phyloP scores from a whole-genome alignment of 164 flowering plant genomes.

The Umbellularia californica region DNA sequence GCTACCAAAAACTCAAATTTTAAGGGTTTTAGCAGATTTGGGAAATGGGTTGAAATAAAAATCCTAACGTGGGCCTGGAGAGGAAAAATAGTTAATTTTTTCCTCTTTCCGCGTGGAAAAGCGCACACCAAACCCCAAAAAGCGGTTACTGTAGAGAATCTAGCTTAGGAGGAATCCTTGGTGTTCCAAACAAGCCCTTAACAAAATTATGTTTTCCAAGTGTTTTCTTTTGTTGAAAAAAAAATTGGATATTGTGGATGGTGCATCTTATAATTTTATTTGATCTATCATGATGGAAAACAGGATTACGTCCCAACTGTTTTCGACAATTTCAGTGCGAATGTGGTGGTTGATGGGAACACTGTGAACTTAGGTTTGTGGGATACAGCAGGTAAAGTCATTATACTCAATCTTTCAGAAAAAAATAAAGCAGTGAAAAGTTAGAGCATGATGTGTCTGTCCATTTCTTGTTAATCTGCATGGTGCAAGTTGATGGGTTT shows the following conservation, averaged over 20 bases:
- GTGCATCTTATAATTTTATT: background rate
- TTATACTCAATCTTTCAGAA: no score
- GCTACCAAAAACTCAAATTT: background rate
- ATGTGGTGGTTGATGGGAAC: constrained; percentile 91
- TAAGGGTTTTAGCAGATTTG: background rate
- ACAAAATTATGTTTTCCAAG: background rate
- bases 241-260: background rate
- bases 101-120: background rate
- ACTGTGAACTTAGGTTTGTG: constrained; percentile 89
- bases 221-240: background rate
- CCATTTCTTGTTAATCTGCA: background rate
- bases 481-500: background rate
- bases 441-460: background rate
- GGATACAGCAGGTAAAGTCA: constrained; percentile 85
- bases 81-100: background rate
- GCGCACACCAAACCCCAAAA: background rate
- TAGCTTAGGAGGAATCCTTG: no score
- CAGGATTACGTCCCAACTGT: constrained; percentile 99
- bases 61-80: background rate
- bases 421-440: no score
- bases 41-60: background rate
- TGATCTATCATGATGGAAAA: background rate
- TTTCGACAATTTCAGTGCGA: constrained; percentile 95
- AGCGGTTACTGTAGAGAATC: background rate
- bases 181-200: no score